Evolutionary conservation across 2,329 filamentous ascomycete species (phyloP), one percentile per base, ranked within the genome.

Genomic region (Colletotrichum tropicale): DNA sequence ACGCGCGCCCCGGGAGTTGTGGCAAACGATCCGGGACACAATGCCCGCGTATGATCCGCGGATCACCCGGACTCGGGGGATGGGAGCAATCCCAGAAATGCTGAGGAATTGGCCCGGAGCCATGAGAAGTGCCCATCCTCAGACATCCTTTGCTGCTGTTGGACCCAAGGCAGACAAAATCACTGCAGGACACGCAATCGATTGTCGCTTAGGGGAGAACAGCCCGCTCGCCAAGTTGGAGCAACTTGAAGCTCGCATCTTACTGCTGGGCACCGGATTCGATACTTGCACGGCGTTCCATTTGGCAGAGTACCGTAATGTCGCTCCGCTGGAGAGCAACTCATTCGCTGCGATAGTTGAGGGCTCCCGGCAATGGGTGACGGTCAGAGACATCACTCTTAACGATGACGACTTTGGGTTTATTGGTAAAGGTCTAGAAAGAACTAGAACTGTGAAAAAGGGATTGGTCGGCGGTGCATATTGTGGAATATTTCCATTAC

Each of bases 71-170:
- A 70, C 76, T 5, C 62, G 77, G 8, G 58, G 36, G 3, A 73
- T 79, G 56, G 78, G 78, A n/a, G 52, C 69, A 6, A 62, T 78
- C 24, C 43, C 76, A 2, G 78, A 78, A 62, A 74, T 66, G 15
- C 21, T 76, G 43, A 72, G 77, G 16, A 76, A 70, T 21, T 78
- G 77, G 77, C 78, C 77, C 5, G 76, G 76, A 3, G 70, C 73
- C 10, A 8, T 64, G 9, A 70, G 78, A 55, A 78, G 77, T 36
- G 77, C 15, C 3, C 78, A 79, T 34, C 78, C 78, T 4, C 78
- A 78, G 74, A 79, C 78, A 2, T 64, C 61, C 1, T 64, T 64
- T 38, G 30, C 61, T 26, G 61, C 61, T 3, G 34, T 64, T 28
- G 61, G 61, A 4, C 61, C 13, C 8, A 12, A 24, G 34, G 61